A percentile compares a stretch with the other conserved stretches of the same genome.
phyloP scores from a whole-genome alignment of 306 rosid genomes.

The apple (Malus domestica) region ASM211411v1 NC_041791.1:1226501-1227000 shows the following conservation, averaged over 20 bases:
- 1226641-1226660: not conserved
- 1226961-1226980: not conserved
- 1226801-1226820: not conserved
- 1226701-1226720: slow-evolving; percentile 3
- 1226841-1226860: not conserved
- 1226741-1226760: not conserved
- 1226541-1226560: not conserved
- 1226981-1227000: not conserved
- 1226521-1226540: not conserved
- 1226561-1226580: slow-evolving; percentile 1
- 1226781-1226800: not conserved
- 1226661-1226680: not conserved
- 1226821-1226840: not conserved
- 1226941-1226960: not conserved
- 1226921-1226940: not conserved
- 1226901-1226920: not conserved
- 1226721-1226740: not conserved
- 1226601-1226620: not conserved
- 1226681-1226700: not conserved
- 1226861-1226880: not conserved
- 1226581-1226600: slow-evolving; percentile 8
- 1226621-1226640: not conserved
- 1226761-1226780: not conserved
- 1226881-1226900: not conserved
- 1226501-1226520: not conserved